Evolutionary conservation across 2,329 filamentous ascomycete genomes (phyloP).

Genomic region (Clarireedia monteithiana): DNA sequence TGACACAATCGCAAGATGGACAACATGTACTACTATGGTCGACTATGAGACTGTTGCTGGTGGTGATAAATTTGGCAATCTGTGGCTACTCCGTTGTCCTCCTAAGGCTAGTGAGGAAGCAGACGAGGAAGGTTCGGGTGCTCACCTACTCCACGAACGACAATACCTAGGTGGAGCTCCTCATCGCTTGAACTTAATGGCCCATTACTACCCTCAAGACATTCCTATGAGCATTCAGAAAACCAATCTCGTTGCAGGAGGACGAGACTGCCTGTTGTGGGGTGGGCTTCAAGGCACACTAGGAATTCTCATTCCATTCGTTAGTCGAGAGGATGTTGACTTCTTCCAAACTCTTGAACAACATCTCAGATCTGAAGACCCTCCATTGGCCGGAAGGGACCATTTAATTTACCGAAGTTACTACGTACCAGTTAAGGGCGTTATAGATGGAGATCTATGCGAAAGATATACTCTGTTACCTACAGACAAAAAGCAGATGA

Average conservation of each 20-base stretch:
- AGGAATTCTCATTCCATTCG: slow-evolving; percentile 86
- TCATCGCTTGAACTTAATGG: slow-evolving; percentile 75
- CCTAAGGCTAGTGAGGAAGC: slow-evolving; percentile 79
- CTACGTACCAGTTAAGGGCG: slow-evolving; percentile 91
- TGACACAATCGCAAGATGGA: slow-evolving; percentile 84
- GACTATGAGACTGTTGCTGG: slow-evolving; percentile 95
- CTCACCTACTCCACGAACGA: slow-evolving; percentile 84
- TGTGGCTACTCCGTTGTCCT: slow-evolving; percentile 87
- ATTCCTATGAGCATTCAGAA: slow-evolving; percentile 87
- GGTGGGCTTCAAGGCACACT: slow-evolving; percentile 90
- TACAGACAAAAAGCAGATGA: slow-evolving; percentile 88
- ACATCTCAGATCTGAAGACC: slow-evolving; percentile 77
- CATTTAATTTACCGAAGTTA: slow-evolving; percentile 94
- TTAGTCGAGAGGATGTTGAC: slow-evolving; percentile 86
- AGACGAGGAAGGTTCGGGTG: slow-evolving; percentile 84
- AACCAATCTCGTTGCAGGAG: slow-evolving; percentile 81
- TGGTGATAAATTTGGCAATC: slow-evolving; percentile 95
- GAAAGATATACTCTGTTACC: slow-evolving; percentile 81
- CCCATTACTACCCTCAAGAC: slow-evolving; percentile 86
- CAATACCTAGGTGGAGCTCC: slow-evolving; percentile 85
- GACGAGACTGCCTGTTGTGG: slow-evolving; percentile 88
- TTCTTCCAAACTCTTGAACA: slow-evolving; percentile 95
- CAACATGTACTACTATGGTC: slow-evolving; percentile 84
- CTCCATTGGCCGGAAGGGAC: slow-evolving; percentile 83
- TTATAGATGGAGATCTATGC: slow-evolving; percentile 94